Conservation (phyloP, 2,329 filamentous ascomycete species). For the Geosmithia morbida region DNA sequence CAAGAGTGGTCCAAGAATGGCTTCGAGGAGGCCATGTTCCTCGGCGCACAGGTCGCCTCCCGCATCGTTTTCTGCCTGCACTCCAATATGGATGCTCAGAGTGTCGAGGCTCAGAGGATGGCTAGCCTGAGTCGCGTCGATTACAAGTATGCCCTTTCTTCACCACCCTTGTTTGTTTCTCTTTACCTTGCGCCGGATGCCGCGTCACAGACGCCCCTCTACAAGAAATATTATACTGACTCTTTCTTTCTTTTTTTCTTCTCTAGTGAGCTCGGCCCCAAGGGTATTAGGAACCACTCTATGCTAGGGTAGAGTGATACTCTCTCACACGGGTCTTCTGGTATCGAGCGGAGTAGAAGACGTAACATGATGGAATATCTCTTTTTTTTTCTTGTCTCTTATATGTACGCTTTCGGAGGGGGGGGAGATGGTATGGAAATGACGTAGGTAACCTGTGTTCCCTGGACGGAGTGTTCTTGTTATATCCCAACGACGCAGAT, state of each 20-base stretch:
- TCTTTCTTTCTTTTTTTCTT: too few species aligned
- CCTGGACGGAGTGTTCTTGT: too few species aligned
- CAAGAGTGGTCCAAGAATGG: slow-evolving; percentile 77
- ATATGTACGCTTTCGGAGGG: not conserved
- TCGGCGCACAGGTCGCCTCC: slow-evolving; percentile 77
- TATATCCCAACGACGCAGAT: too few species aligned
- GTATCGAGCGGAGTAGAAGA: too few species aligned
- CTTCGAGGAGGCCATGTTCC: slow-evolving; percentile 70
- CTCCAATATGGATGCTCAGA: slow-evolving; percentile 35
- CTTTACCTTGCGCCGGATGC: not conserved
- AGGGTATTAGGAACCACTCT: slow-evolving; percentile 36
- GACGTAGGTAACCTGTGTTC: not conserved
- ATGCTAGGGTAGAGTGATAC: slow-evolving; percentile 38
- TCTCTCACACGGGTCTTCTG: too few species aligned
- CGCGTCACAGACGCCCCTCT: too few species aligned
- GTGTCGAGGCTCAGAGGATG: slow-evolving; percentile 34
- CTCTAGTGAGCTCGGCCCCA: slow-evolving; percentile 41
- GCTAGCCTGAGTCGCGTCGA: slow-evolving; percentile 45
- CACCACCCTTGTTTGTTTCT: slow-evolving; percentile 4
- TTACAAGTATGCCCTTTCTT: slow-evolving; percentile 37
- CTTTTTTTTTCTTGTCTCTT: slow-evolving; percentile 3
- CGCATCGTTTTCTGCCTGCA: slow-evolving; percentile 44
- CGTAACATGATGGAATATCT: slow-evolving; percentile 2
- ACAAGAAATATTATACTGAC: too few species aligned
- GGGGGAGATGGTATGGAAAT: not conserved